Conservation (phyloP, 768 basidiomycete genomes). For the Auriscalpium orientale region DNA sequence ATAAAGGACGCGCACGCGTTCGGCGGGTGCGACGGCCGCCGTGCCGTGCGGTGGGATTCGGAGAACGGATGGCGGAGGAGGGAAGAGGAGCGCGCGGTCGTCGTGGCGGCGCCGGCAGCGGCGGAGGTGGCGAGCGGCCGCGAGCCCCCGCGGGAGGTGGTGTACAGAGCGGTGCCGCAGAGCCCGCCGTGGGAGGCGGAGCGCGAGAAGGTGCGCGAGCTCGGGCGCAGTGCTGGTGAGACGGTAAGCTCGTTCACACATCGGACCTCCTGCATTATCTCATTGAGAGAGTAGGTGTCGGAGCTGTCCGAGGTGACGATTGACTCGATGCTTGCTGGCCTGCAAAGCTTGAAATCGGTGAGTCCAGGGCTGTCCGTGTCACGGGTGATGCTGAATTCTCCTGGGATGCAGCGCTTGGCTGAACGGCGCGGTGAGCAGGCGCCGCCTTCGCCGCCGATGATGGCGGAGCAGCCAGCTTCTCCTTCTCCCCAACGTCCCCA, state of each 20-base stretch:
- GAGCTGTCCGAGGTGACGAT: conserved; percentile 65
- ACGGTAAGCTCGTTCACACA: conserved; percentile 23
- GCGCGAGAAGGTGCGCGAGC: conserved; percentile 14
- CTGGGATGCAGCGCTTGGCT: conserved; percentile 24
- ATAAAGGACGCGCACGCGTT: conserved; percentile 34
- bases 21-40: conserved; percentile 24
- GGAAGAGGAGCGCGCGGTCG: too few relatives aligned
- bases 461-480: conserved; percentile 12
- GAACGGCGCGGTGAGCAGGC: conserved; percentile 23
- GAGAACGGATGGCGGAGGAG: neutral
- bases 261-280: neutral
- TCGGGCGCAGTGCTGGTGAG: conserved; percentile 21
- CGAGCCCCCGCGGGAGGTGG: too few relatives aligned
- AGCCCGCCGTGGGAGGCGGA: neutral
- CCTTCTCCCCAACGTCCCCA: conserved; percentile 12
- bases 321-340: conserved; percentile 47
- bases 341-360: conserved; percentile 55
- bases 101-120: too few relatives aligned
- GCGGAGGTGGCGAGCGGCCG: too few relatives aligned
- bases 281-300: conserved; percentile 34
- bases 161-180: too few relatives aligned
- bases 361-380: conserved; percentile 19
- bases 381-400: neutral
- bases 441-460: conserved; percentile 35
- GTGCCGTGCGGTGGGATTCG: conserved; percentile 21